Conservation (phyloP, 2,329 filamentous ascomycete genomes). For the Plectosphaerella cucumerina region DNA sequence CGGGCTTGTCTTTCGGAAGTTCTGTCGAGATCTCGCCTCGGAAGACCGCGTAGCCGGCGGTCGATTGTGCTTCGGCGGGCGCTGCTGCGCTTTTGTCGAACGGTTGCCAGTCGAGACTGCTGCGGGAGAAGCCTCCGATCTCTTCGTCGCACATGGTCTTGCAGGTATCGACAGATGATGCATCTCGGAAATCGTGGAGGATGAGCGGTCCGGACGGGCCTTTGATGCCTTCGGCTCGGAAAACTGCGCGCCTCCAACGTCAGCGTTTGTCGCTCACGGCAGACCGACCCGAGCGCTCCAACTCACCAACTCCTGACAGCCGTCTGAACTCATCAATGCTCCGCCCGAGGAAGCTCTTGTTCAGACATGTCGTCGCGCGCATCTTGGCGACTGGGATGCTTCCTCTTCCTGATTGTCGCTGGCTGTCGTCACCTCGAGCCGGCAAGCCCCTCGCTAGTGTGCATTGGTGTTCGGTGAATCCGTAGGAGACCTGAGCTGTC, state of each 20-base stretch:
- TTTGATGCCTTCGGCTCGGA: slow-evolving; percentile 66
- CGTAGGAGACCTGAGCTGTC: too few relatives aligned
- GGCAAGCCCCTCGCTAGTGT: neutral
- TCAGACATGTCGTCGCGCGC: slow-evolving; percentile 40
- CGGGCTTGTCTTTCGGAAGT: slow-evolving; percentile 69
- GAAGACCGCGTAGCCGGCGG: slow-evolving; percentile 65
- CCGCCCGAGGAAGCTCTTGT: slow-evolving; percentile 52
- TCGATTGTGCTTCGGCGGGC: slow-evolving; percentile 4
- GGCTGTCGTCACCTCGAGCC: slow-evolving; percentile 1
- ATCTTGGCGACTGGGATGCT: slow-evolving; percentile 30
- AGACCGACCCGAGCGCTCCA: neutral
- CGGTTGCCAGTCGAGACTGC: slow-evolving; percentile 62
- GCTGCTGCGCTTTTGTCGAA: neutral
- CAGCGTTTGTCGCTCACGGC: neutral
- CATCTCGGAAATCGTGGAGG: slow-evolving; percentile 58
- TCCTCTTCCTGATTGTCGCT: neutral
- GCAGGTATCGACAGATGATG: slow-evolving; percentile 43
- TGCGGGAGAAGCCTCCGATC: slow-evolving; percentile 81
- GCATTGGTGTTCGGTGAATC: neutral
- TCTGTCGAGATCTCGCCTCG: slow-evolving; percentile 84
- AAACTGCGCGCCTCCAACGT: slow-evolving; percentile 37
- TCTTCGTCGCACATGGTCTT: slow-evolving; percentile 85
- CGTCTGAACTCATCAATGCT: slow-evolving; percentile 59
- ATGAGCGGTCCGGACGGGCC: slow-evolving; percentile 59
- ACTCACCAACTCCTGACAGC: slow-evolving; percentile 49